Evolutionary conservation across 2,329 filamentous ascomycete genomes (phyloP), one percentile per base, ranked within the genome.

Genomic region (Tolypocladium cylindrosporum): DNA sequence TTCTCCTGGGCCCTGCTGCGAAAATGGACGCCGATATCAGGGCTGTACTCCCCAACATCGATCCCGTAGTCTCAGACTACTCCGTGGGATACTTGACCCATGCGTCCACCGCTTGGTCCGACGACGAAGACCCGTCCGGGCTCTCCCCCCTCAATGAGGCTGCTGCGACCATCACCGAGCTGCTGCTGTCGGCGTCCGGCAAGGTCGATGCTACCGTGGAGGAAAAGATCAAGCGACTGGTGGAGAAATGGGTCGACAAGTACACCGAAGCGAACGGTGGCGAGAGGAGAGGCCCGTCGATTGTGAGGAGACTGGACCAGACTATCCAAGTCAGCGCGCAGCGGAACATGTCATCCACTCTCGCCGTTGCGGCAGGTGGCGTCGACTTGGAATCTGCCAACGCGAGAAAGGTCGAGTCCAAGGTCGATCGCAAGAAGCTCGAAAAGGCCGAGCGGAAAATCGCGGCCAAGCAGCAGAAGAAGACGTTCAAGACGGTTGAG

Each of bases 381-480:
- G 91, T 99, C 43, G 94, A 99, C 69, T 81, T 99, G 34, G 94
- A 99, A 74, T 95, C 93, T 58, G 91, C 92, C 69, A 96, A 95
- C 70, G 81, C 85, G 43, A 84, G 93, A 67, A 97, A 97, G 77
- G 90, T 99, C 59, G 94, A 99, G 77, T 97, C 93, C 67, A 91
- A 93, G 71, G 94, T 99, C 61, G 94, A 99, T 76, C 87, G 88
- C 71, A 99, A 97, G 87, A 99, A 99, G 81, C 86, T 99, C 24
- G 94, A 99, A 75, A 99, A 99, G 78, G 94, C 94, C 1, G 94
- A 99, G 76, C 84, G 90, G 64, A 99, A 99, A 79, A 94, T 99
- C 70, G 90, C 91, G 54, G 92, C 92, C 67, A 99, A 99, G 79
- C 94, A 97, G 78, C 94, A 91, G 77, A 96, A 96, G 80, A 99